Evolutionary conservation across 2,329 filamentous ascomycete species (phyloP).

Genomic region (Ceratocystis cubensis): DNA sequence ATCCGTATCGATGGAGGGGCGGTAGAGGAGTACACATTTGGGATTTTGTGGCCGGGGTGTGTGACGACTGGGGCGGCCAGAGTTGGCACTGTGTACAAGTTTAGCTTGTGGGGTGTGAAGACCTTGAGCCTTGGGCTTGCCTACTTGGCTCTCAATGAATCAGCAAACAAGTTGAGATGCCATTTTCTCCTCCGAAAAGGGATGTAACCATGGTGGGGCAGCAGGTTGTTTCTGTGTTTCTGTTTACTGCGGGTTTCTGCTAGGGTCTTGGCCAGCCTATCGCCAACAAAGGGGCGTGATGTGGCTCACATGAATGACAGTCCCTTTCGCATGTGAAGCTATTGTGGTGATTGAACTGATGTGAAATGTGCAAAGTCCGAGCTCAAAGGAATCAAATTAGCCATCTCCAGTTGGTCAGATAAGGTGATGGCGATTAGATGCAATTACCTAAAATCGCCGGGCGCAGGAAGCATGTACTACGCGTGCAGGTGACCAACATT

Average conservation of each 20-base stretch:
- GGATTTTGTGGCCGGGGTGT: background rate
- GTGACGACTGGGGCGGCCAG: background rate
- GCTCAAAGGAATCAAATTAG: background rate
- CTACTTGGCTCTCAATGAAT: constrained; percentile 5
- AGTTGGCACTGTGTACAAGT: background rate
- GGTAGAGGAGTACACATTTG: background rate
- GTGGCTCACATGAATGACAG: background rate
- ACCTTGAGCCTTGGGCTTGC: background rate
- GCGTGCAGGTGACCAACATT: background rate
- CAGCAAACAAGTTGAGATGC: constrained; percentile 1
- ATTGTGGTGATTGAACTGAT: background rate
- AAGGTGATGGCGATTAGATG: background rate
- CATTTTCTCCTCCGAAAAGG: background rate
- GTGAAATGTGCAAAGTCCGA: background rate
- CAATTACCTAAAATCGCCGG: background rate
- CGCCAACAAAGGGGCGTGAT: background rate
- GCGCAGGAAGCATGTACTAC: background rate
- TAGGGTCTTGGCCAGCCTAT: background rate
- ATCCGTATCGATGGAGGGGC: constrained; percentile 8
- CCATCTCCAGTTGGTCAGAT: background rate
- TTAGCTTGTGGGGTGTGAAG: background rate
- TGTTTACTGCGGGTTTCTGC: background rate
- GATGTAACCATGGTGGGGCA: constrained; percentile 1
- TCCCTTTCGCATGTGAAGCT: background rate
- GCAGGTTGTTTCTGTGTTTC: constrained; percentile 1